Percentiles rank a stretch among this genome's conserved stretches.
These are phyloP conservation scores for Aurantiochytrium sp. DNA, from an alignment of 108 stramenopile species.

Conservation along the genomic window DNA sequence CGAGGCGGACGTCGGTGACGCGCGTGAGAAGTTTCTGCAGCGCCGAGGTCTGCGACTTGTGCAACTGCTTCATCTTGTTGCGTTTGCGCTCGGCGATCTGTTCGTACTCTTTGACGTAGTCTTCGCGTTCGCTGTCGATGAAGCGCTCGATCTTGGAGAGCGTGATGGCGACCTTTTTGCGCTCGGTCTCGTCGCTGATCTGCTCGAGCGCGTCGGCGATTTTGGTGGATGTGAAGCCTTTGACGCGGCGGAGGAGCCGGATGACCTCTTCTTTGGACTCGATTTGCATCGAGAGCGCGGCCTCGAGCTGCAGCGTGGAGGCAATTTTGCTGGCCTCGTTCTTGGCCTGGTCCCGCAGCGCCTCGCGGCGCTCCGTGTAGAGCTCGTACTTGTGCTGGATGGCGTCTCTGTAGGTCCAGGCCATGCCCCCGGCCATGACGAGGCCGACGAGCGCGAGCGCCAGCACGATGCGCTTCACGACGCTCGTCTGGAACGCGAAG, in stretches of 20 bases:
- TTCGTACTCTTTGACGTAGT: neutral
- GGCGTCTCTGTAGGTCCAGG: neutral
- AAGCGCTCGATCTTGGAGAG: neutral
- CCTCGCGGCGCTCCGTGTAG: neutral
- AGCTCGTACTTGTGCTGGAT: neutral
- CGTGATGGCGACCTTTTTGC: neutral
- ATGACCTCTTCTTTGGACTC: neutral
- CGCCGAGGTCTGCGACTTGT: neutral
- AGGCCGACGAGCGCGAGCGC: neutral
- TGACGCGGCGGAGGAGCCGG: neutral
- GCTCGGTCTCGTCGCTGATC: neutral
- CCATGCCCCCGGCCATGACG: neutral
- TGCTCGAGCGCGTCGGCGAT: neutral
- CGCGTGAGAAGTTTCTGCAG: neutral
- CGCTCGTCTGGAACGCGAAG: neutral
- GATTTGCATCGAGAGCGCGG: neutral
- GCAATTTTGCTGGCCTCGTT: neutral
- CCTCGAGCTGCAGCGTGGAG: neutral
- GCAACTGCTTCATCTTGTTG: neutral
- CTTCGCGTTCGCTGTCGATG: neutral
- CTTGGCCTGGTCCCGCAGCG: neutral
- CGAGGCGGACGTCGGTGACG: constrained; percentile 7
- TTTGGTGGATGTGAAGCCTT: neutral
- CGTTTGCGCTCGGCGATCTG: neutral
- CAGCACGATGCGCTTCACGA: neutral